Conservation (phyloP, 1,284 basidiomycete genomes). For the Cutaneotrichosporon sp. region DNA sequence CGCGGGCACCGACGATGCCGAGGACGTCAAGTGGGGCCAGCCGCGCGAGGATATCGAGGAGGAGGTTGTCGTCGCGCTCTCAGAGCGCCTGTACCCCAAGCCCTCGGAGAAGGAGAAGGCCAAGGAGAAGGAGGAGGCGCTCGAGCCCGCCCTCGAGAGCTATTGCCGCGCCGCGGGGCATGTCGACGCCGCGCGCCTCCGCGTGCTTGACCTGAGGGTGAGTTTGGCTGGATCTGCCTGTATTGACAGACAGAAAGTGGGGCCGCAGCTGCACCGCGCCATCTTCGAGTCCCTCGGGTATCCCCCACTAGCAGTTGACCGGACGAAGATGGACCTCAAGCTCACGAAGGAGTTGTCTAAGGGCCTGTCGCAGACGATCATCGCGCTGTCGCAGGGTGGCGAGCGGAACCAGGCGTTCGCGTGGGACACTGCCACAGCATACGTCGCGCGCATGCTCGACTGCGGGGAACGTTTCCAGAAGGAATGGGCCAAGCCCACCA, state of each 20-base stretch:
- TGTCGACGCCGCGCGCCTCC: conserved; percentile 23
- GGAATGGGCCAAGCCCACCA: conserved; percentile 12
- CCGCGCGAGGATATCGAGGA: conserved; percentile 33
- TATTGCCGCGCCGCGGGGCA: conserved; percentile 24
- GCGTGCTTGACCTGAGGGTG: conserved; percentile 31
- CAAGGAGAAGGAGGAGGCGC: neutral
- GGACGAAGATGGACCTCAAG: neutral
- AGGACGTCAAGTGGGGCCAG: conserved; percentile 33
- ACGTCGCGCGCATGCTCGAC: conserved; percentile 24
- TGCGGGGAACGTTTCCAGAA: conserved; percentile 8
- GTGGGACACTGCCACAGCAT: conserved; percentile 25
- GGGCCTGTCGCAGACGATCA: conserved; percentile 24
- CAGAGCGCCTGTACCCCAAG: conserved; percentile 8
- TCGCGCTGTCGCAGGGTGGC: conserved; percentile 27
- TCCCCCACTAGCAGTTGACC: neutral
- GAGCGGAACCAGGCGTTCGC: conserved; percentile 19
- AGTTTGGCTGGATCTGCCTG: neutral
- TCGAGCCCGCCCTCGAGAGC: conserved; percentile 11
- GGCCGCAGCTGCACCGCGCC: conserved; percentile 13
- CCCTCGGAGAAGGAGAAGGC: conserved; percentile 8
- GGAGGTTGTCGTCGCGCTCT: conserved; percentile 27
- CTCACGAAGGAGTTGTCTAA: conserved; percentile 12
- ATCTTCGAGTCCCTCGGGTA: conserved; percentile 19
- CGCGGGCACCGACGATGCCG: conserved; percentile 27
- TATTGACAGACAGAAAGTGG: conserved; percentile 8